Conservation (phyloP, 2,329 filamentous ascomycete species). For the Aspergillus ochraceus region DNA sequence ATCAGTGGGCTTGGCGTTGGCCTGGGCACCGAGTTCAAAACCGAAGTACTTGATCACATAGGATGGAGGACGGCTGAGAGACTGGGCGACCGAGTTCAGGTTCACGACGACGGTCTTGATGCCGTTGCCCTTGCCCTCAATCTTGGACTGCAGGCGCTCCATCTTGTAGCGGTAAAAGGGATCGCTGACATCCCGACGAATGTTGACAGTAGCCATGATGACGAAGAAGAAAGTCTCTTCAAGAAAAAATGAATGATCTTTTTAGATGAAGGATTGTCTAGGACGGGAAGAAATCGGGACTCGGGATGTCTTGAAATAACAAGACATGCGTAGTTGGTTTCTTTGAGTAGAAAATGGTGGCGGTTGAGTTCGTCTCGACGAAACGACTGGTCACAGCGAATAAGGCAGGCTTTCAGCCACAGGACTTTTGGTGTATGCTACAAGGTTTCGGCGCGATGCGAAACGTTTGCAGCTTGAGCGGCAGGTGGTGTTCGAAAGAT, state of each 20-base stretch:
- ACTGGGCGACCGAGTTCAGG: conserved; percentile 86
- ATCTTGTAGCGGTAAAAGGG: conserved; percentile 99
- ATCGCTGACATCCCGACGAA: conserved; percentile 96
- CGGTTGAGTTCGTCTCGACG: conserved; percentile 30
- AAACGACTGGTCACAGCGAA: conserved; percentile 26
- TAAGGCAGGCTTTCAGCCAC: conserved; percentile 69
- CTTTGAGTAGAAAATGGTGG: conserved; percentile 29
- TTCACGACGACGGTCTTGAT: conserved; percentile 99
- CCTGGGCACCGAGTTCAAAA: conserved; percentile 97
- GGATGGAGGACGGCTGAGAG: conserved; percentile 84
- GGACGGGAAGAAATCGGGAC: conserved; percentile 43
- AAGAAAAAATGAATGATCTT: conserved; percentile 18
- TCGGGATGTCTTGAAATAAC: conserved; percentile 48
- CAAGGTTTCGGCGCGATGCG: conserved; percentile 92
- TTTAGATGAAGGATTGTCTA: conserved; percentile 27
- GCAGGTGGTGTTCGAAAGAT: conserved; percentile 91
- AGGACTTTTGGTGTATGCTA: conserved; percentile 84
- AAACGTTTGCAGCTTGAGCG: conserved; percentile 95
- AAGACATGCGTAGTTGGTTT: conserved; percentile 59
- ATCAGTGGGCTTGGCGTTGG: conserved; percentile 94
- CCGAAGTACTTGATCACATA: conserved; percentile 99
- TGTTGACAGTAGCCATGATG: conserved; percentile 97
- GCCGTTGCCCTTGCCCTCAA: conserved; percentile 98
- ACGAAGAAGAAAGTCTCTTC: conserved; percentile 35
- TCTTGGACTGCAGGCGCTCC: conserved; percentile 97